phyloP scores from a whole-genome alignment of 768 basidiomycete species.

The Scleroderma bovista region DNA sequence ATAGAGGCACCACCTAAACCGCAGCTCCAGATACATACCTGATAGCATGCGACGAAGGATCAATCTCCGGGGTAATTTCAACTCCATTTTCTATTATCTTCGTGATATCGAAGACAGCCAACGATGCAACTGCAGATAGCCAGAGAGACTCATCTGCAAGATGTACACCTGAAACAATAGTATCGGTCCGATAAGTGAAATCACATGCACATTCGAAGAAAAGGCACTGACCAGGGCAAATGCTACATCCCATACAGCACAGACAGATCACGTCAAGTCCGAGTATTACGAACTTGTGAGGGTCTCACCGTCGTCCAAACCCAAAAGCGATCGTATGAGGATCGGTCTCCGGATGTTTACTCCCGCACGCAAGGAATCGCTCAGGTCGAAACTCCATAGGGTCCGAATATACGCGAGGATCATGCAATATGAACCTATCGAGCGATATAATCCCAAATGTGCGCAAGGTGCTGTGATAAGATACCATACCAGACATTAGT shows the following conservation, averaged over 20 bases:
- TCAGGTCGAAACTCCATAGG: no score
- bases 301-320: slow-evolving; percentile 31
- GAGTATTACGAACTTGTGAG: no score
- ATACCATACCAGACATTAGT: slow-evolving; percentile 7
- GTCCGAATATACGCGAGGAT: slow-evolving; percentile 37
- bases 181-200: no score
- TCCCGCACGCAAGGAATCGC: slow-evolving; percentile 37
- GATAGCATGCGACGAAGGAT: slow-evolving; percentile 4
- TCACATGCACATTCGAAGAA: background rate
- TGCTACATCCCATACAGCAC: background rate
- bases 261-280: no score
- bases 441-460: background rate
- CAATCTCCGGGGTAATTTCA: no score
- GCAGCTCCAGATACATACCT: background rate
- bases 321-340: slow-evolving; percentile 56
- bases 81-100: no score
- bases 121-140: no score
- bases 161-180: background rate
- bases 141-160: background rate
- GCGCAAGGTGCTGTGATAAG: no score
- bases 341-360: slow-evolving; percentile 38
- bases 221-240: background rate
- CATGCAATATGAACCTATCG: slow-evolving; percentile 7
- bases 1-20: no score
- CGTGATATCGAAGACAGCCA: no score